Percentiles rank a stretch among this genome's conserved stretches.
Conservation (phyloP, 192 early-diverging fungal species). For the Backusella macrospora region DNA sequence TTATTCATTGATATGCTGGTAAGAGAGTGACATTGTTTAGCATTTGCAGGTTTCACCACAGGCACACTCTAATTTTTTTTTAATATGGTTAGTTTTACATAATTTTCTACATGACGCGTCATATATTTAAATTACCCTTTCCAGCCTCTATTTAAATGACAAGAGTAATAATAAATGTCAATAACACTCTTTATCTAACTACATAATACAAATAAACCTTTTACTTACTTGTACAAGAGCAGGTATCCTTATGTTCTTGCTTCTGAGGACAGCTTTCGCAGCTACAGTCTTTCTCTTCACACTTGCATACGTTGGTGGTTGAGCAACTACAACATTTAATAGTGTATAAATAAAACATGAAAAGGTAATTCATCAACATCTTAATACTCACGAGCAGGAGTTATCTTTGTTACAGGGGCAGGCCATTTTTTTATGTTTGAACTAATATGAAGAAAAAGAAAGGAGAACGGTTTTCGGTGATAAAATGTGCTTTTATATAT, state of each 20-base stretch:
- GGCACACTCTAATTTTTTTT: background rate
- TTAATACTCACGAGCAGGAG: conserved; percentile 16
- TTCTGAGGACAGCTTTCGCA: conserved; percentile 13
- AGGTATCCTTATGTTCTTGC: background rate
- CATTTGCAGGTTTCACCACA: conserved; percentile 21
- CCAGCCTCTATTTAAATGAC: background rate
- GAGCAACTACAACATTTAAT: background rate
- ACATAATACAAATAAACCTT: background rate
- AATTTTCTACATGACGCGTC: background rate
- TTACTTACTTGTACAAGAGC: conserved; percentile 6
- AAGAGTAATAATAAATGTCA: background rate
- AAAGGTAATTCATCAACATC: background rate
- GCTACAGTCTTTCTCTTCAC: background rate
- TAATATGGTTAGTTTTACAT: background rate
- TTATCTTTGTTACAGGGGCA: conserved; percentile 17
- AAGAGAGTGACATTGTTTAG: background rate
- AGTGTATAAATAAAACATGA: background rate
- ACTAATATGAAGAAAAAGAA: background rate
- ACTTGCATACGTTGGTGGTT: background rate
- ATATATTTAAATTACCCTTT: background rate
- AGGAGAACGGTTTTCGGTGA: background rate
- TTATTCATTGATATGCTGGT: background rate
- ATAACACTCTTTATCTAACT: background rate
- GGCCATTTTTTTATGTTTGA: conserved; percentile 1
- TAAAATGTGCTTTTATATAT: conserved; percentile 8